phyloP scores from a whole-genome alignment of 108 stramenopile species.

The Aureococcus anophagefferens region DNA sequence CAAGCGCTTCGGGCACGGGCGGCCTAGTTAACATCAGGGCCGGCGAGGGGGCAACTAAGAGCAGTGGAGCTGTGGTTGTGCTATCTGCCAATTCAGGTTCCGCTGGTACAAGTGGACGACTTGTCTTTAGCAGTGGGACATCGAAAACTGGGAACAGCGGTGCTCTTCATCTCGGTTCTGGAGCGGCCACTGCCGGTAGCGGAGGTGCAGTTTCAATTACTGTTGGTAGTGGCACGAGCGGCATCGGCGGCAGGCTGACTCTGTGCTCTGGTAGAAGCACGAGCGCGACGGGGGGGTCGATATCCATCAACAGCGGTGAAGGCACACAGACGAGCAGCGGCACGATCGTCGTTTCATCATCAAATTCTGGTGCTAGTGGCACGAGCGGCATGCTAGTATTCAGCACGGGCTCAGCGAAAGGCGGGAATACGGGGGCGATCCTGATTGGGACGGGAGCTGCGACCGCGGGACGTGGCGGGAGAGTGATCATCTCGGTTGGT shows the following conservation, averaged over 20 bases:
- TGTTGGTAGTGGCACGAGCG: background rate
- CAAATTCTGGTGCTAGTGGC: background rate
- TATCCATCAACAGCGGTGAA: background rate
- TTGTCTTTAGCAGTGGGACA: background rate
- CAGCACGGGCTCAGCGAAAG: background rate
- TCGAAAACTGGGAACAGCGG: conserved; percentile 9
- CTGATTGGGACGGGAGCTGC: background rate
- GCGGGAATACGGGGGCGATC: background rate
- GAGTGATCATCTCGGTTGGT: background rate
- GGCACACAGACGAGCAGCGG: background rate
- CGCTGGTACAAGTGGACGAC: background rate
- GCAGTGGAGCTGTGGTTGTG: background rate
- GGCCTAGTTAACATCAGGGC: background rate
- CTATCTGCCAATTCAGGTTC: conserved; percentile 1
- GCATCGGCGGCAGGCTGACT: background rate
- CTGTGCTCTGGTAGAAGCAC: background rate
- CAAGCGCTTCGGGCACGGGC: conserved; percentile 1
- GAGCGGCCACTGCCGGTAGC: background rate
- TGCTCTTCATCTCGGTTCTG: background rate
- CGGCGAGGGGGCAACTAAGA: background rate
- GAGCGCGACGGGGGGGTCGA: background rate
- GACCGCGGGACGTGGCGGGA: background rate
- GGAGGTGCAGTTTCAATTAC: background rate
- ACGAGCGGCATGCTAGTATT: background rate
- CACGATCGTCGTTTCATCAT: background rate